Evolutionary conservation across 2,329 filamentous ascomycete species (phyloP).

Genomic region (Penicillium sp.): DNA sequence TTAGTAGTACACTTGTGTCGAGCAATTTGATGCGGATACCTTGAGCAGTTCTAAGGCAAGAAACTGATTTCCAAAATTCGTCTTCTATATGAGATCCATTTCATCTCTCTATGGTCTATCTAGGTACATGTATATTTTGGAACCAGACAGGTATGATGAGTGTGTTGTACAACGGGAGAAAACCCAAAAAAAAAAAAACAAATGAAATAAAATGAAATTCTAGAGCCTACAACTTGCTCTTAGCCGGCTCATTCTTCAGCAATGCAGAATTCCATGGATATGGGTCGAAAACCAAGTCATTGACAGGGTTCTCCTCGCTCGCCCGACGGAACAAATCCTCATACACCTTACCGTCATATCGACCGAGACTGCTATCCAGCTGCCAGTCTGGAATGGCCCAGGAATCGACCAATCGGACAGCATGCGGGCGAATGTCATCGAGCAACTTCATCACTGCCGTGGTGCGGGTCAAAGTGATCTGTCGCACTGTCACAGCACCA

Average conservation of each 20-base stretch:
- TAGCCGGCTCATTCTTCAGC: conserved; percentile 54
- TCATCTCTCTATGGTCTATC: conserved; percentile 9
- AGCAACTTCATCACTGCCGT: conserved; percentile 68
- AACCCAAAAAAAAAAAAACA: too few relatives aligned
- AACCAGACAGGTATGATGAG: neutral
- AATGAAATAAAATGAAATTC: too few relatives aligned
- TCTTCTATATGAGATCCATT: conserved; percentile 8
- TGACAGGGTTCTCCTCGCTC: conserved; percentile 70
- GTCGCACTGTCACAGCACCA: conserved; percentile 66
- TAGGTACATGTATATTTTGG: neutral
- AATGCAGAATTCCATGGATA: conserved; percentile 64
- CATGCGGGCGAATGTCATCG: conserved; percentile 70
- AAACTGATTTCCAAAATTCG: neutral
- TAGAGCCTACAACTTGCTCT: conserved; percentile 46
- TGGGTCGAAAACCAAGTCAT: conserved; percentile 68
- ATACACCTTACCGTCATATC: conserved; percentile 72
- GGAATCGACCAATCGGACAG: conserved; percentile 67
- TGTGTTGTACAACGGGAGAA: conserved; percentile 12
- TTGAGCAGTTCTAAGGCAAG: too few relatives aligned
- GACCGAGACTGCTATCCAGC: conserved; percentile 67
- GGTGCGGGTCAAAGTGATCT: conserved; percentile 68
- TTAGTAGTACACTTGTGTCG: too few relatives aligned
- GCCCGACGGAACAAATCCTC: conserved; percentile 74
- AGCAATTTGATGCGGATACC: too few relatives aligned
- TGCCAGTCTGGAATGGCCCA: conserved; percentile 80